Evolutionary conservation across 768 basidiomycete genomes (phyloP).

Genomic region (Mycena haematopus): DNA sequence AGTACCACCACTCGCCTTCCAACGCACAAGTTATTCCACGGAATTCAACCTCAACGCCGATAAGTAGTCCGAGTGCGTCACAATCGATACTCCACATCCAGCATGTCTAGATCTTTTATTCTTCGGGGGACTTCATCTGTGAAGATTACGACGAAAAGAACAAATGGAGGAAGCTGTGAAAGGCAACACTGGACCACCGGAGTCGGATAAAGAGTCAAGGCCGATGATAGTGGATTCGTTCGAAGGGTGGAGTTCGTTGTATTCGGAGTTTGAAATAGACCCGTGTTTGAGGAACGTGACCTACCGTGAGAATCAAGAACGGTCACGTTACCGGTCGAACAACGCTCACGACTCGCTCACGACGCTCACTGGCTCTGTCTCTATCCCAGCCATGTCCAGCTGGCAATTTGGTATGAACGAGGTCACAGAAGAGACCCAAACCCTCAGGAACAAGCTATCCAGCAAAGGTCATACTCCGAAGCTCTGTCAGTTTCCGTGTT

Average conservation of each 20-base stretch:
- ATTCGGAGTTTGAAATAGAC: too few relatives aligned
- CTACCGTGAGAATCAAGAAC: neutral
- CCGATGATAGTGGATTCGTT: too few relatives aligned
- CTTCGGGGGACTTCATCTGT: neutral
- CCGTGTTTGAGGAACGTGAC: too few relatives aligned
- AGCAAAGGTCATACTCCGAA: slow-evolving; percentile 51
- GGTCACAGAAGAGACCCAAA: slow-evolving; percentile 53
- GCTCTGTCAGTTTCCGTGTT: slow-evolving; percentile 16
- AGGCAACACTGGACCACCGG: neutral
- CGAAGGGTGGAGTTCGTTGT: too few relatives aligned
- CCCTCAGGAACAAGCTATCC: slow-evolving; percentile 53
- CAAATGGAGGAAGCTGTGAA: neutral
- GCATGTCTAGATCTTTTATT: neutral
- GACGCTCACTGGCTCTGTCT: neutral
- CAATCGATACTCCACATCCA: slow-evolving; percentile 18
- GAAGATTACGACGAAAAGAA: neutral
- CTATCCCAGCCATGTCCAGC: slow-evolving; percentile 49
- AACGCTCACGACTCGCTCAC: slow-evolving; percentile 2
- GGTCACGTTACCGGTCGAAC: slow-evolving; percentile 1
- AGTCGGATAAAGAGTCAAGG: too few relatives aligned
- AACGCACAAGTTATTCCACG: too few relatives aligned
- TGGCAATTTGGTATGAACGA: slow-evolving; percentile 55
- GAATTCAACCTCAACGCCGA: too few relatives aligned
- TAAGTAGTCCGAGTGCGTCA: neutral
- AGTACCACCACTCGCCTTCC: neutral